Evolutionary conservation across 208 protist genomes (phyloP).

Genomic region (Acanthamoeba castellanii): DNA sequence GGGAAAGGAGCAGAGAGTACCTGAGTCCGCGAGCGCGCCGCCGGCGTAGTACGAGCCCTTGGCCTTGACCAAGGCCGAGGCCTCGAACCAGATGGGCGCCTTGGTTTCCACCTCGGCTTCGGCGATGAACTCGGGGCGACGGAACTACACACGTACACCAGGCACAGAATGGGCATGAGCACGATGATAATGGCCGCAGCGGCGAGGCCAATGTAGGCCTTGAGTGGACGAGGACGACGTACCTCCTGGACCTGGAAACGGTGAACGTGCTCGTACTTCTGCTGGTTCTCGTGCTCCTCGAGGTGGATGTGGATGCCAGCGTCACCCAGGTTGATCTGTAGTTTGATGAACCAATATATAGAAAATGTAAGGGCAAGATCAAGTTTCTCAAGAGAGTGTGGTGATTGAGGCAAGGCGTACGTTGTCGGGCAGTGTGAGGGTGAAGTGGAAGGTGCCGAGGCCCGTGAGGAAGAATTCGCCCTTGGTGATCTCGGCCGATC

Average conservation of each 20-base stretch:
- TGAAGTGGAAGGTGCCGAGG: slow-evolving; percentile 54
- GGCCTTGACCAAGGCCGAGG: slow-evolving; percentile 60
- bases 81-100: slow-evolving; percentile 54
- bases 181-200: not conserved
- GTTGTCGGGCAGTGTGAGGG: slow-evolving; percentile 22
- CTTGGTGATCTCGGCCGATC: slow-evolving; percentile 60
- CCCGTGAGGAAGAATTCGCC: slow-evolving; percentile 60
- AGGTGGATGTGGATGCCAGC: slow-evolving; percentile 23
- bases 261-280: slow-evolving; percentile 43
- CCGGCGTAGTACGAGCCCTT: slow-evolving; percentile 73
- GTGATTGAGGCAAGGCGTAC: not conserved
- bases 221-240: not conserved
- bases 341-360: not conserved
- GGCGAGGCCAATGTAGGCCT: not conserved
- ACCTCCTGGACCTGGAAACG: slow-evolving; percentile 71
- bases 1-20: not conserved
- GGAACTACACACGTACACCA: slow-evolving; percentile 4
- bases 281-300: slow-evolving; percentile 9
- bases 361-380: not conserved
- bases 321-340: slow-evolving; percentile 72
- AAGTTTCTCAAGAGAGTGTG: not conserved
- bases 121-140: slow-evolving; percentile 67
- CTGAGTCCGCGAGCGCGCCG: slow-evolving; percentile 57
- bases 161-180: too few species aligned
- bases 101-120: slow-evolving; percentile 63